Percentiles rank a stretch among this genome's conserved stretches.
Conservation (phyloP, 2,329 filamentous ascomycete genomes). For the Madurella fahalii region DNA sequence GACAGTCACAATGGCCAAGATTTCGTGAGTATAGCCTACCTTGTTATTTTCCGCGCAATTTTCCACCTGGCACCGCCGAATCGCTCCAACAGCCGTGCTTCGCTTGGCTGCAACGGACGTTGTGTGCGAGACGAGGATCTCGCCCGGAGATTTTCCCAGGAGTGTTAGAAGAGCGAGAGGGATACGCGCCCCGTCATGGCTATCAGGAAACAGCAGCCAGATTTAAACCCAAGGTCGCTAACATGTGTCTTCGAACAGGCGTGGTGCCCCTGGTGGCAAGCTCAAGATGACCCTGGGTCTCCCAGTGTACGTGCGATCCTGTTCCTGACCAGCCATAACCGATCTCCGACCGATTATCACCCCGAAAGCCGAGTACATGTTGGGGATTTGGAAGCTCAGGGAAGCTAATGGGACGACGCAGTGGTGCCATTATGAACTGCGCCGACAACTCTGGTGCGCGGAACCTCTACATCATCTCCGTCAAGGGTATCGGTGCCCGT, state of each 20-base stretch:
- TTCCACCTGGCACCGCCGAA: slow-evolving; percentile 13
- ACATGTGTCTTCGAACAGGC: slow-evolving; percentile 42
- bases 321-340: background rate
- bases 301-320: slow-evolving; percentile 75
- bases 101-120: slow-evolving; percentile 4
- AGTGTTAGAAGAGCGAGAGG: background rate
- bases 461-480: slow-evolving; percentile 99
- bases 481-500: slow-evolving; percentile 96
- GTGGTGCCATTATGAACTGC: slow-evolving; percentile 99
- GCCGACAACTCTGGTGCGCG: slow-evolving; percentile 98
- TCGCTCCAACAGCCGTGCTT: slow-evolving; percentile 10
- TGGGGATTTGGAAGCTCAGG: slow-evolving; percentile 17
- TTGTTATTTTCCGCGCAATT: slow-evolving; percentile 17
- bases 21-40: slow-evolving; percentile 49
- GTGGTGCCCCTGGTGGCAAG: slow-evolving; percentile 98
- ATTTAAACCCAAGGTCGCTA: slow-evolving; percentile 25
- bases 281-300: slow-evolving; percentile 99
- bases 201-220: background rate
- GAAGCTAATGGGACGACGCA: slow-evolving; percentile 37
- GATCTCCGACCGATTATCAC: slow-evolving; percentile 9
- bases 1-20: slow-evolving; percentile 59
- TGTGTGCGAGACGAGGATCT: slow-evolving; percentile 12
- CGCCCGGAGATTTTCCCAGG: background rate
- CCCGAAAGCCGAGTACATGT: slow-evolving; percentile 14
- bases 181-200: background rate